Percentiles rank a stretch among this genome's conserved stretches.
These are phyloP conservation scores for Russula sp. DNA, from an alignment of 768 basidiomycete species.

Conservation along the genomic window DNA sequence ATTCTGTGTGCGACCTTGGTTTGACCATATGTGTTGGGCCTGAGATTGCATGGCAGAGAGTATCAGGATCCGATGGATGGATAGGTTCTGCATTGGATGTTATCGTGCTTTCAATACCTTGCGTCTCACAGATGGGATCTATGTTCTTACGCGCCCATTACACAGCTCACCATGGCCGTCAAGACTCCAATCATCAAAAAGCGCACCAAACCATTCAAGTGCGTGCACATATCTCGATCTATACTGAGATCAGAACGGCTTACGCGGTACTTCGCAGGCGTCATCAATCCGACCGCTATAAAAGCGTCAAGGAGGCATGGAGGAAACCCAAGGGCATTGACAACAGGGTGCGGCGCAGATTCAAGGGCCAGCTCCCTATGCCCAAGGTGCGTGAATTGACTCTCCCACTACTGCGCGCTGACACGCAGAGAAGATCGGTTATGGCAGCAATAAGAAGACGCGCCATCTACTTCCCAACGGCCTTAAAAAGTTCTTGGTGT, in stretches of 20 bases:
- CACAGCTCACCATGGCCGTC: constrained; percentile 34
- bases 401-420: neutral
- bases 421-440: constrained; percentile 57
- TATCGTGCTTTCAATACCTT: neutral
- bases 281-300: constrained; percentile 98
- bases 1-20: constrained; percentile 18
- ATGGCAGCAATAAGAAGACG: constrained; percentile 94
- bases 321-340: constrained; percentile 99
- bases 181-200: constrained; percentile 86
- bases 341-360: constrained; percentile 92
- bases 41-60: neutral
- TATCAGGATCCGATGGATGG: constrained; percentile 30
- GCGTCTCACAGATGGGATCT: constrained; percentile 3
- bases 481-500: constrained; percentile 92
- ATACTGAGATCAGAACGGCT: neutral
- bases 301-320: constrained; percentile 97
- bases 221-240: constrained; percentile 35
- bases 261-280: constrained; percentile 52
- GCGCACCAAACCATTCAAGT: constrained; percentile 97
- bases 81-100: constrained; percentile 18
- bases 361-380: constrained; percentile 96
- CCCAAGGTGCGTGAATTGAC: constrained; percentile 66
- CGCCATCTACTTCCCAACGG: constrained; percentile 95
- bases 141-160: constrained; percentile 17
- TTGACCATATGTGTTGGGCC: neutral